Conservation (phyloP, 108 stramenopile species). For the Schizochytrium sp. region DNA sequence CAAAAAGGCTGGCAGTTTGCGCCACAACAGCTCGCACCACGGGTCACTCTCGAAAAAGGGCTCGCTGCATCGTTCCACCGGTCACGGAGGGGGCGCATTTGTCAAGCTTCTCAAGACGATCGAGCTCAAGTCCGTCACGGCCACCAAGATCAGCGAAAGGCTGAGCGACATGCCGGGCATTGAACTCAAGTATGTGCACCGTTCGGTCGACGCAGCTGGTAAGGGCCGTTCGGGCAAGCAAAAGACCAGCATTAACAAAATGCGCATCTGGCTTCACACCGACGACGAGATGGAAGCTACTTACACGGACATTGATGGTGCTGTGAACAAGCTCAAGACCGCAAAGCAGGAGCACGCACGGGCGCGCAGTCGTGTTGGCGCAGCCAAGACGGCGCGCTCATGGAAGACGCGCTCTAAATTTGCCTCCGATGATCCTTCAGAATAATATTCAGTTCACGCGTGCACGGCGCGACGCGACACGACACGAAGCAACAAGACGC, state of each 20-base stretch:
- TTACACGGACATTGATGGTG: neutral
- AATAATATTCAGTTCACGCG: neutral
- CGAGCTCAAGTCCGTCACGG: slow-evolving; percentile 6
- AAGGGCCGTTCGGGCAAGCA: neutral
- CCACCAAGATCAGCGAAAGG: neutral
- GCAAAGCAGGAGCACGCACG: neutral
- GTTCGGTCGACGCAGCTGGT: neutral
- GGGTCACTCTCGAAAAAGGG: neutral
- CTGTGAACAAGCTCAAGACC: neutral
- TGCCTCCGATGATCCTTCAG: neutral
- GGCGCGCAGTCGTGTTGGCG: neutral
- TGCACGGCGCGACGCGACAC: neutral
- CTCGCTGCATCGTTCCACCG: neutral
- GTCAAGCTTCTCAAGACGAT: neutral
- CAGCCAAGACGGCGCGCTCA: neutral
- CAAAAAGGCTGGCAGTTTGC: neutral
- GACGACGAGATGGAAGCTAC: neutral
- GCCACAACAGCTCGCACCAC: neutral
- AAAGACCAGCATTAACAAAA: slow-evolving; percentile 1
- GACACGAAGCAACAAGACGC: too few relatives aligned
- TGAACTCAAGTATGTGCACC: neutral
- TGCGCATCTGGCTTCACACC: neutral
- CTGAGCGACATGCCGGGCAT: neutral
- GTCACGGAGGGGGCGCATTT: neutral
- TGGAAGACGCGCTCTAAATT: neutral